Evolutionary conservation across 257 asterid species (phyloP), one percentile per base, ranked within the genome.

Genomic region (Solanum clarkiae): DNA sequence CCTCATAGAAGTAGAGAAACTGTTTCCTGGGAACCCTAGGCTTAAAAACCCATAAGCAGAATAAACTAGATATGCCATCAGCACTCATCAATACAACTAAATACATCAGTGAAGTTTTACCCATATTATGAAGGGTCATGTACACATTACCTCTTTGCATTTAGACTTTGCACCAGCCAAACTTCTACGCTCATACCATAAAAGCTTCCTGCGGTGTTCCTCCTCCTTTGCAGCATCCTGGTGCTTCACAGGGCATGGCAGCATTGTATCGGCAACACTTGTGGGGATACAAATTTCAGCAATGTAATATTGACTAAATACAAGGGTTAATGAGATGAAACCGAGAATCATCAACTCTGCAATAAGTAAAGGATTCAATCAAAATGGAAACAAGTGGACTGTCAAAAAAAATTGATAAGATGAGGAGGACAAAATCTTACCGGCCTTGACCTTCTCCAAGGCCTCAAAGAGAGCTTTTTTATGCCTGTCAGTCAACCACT

Each of bases 291-390:
- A 97, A 71, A 97, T 97, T 14, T 88, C 82, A 75, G 98, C 96
- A 80, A 97, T 93, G 91, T 95, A 97, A 87, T 92, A 93, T 86
- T 97, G 98, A 87, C 93, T 71, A 91, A 97, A 97, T 82, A 93
- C 96, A 24, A 97, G 97, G 47, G 87, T 87, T 24, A 97, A 91
- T 0, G 99, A 97, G 89, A 97, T 97, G 89, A 97, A 97, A 72
- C 97, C 99, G 6, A 96, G 98, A 84, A 96, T 85, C 99, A 96
- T 96, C 97, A 96, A 89, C 92, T 97, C 99, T 96, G 98, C 85
- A 87, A 88, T 80, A 49, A 75, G 15, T 75, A 87, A 85, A 84
- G 77, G 20, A 86, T 20, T 51, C 75, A 68, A 80, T 86, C 70
- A 86, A 69, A 74, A 60, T 79, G 16, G 83, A 44, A 80, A 40